Evolutionary conservation across 345 rosid species (phyloP).

Genomic region (Corchorus capsularis): DNA sequence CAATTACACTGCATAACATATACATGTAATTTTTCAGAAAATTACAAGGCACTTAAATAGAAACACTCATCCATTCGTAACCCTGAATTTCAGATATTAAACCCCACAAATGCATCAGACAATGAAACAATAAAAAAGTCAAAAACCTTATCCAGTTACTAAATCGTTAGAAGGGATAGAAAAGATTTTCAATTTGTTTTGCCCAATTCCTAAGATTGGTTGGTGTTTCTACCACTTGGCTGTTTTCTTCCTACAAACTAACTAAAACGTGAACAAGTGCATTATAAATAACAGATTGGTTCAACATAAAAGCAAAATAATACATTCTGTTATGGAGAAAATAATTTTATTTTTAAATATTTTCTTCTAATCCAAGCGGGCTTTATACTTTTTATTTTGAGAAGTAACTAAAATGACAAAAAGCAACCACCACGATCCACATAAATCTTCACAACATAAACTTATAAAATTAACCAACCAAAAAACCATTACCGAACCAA

Average conservation of each 20-base stretch:
- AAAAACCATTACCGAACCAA: not conserved
- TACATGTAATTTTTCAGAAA: constrained; percentile 6
- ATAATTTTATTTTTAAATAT: not conserved
- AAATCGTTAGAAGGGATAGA: not conserved
- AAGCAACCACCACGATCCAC: not conserved
- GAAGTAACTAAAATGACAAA: not conserved
- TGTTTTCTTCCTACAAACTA: not conserved
- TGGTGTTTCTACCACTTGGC: not conserved
- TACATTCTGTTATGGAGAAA: not conserved
- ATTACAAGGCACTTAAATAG: not conserved
- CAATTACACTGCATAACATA: constrained; percentile 68
- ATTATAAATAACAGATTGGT: not conserved
- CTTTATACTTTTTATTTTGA: not conserved
- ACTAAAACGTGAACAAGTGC: not conserved
- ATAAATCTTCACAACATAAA: not conserved
- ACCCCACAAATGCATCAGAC: not conserved
- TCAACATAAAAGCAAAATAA: not conserved
- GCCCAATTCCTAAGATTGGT: not conserved
- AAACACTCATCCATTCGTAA: not conserved
- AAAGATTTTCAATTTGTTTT: not conserved
- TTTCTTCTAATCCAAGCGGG: not conserved
- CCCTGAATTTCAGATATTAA: not conserved
- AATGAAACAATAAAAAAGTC: not conserved
- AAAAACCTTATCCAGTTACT: not conserved
- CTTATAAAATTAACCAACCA: not conserved